A percentile compares a stretch with the other conserved stretches of the same genome.
These are phyloP conservation scores for Malassezia arunalokei DNA, from an alignment of 1,284 basidiomycete species.

Conservation along the genomic window DNA sequence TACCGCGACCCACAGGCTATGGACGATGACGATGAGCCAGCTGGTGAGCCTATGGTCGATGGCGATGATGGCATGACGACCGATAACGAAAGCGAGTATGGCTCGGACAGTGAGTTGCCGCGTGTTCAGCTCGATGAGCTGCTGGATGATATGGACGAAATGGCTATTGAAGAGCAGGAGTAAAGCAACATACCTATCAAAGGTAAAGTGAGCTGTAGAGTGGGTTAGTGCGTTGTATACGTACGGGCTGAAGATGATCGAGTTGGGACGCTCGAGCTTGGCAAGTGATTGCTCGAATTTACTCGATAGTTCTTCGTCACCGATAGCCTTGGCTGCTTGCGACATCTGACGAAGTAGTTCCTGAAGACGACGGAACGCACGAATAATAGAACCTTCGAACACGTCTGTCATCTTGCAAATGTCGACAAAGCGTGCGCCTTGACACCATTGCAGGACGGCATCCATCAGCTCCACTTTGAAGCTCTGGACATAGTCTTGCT, in stretches of 20 bases:
- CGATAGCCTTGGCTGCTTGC: slow-evolving; percentile 85
- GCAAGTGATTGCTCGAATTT: slow-evolving; percentile 36
- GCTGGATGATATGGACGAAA: slow-evolving; percentile 71
- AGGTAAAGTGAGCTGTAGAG: slow-evolving; percentile 12
- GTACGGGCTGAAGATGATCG: slow-evolving; percentile 42
- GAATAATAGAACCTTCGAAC: slow-evolving; percentile 71
- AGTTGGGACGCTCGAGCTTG: slow-evolving; percentile 38
- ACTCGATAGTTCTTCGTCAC: slow-evolving; percentile 70
- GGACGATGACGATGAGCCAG: slow-evolving; percentile 49
- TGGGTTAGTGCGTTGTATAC: background rate
- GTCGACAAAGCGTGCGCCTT: slow-evolving; percentile 87
- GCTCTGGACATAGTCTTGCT: slow-evolving; percentile 85
- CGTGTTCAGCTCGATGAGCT: slow-evolving; percentile 63
- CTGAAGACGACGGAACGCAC: slow-evolving; percentile 81
- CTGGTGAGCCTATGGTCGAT: slow-evolving; percentile 13
- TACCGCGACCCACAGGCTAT: slow-evolving; percentile 49
- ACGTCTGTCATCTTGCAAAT: slow-evolving; percentile 95
- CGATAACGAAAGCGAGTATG: slow-evolving; percentile 56
- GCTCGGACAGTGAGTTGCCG: slow-evolving; percentile 57
- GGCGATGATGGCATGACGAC: slow-evolving; percentile 37
- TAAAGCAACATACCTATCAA: background rate
- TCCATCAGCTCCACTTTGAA: slow-evolving; percentile 99
- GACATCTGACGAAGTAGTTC: slow-evolving; percentile 93
- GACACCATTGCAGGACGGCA: slow-evolving; percentile 90
- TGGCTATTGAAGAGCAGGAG: slow-evolving; percentile 19